Percentiles rank a stretch among this genome's conserved stretches.
Conservation (phyloP, 352 stramenopile genomes). For the Pythium oligandrum region DNA sequence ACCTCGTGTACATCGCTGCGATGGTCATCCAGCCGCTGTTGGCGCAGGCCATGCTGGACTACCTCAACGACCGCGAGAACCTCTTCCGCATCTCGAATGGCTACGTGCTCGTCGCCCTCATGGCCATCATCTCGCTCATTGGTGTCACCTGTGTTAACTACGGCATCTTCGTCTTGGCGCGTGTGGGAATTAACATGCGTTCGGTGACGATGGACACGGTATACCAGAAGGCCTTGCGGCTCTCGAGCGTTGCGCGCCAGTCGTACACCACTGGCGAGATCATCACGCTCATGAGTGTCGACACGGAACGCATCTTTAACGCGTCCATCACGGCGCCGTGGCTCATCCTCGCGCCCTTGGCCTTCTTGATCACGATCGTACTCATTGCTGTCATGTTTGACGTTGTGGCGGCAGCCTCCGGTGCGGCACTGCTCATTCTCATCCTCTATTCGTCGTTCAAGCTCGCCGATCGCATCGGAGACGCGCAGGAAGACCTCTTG, state of each 20-base stretch:
- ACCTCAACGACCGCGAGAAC: conserved; percentile 20
- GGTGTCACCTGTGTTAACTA: conserved; percentile 28
- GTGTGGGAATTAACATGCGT: conserved; percentile 31
- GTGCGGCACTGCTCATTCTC: conserved; percentile 5
- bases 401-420: conserved; percentile 7
- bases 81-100: conserved; percentile 24
- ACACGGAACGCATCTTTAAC: conserved; percentile 40
- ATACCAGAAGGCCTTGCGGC: conserved; percentile 29
- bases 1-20: conserved; percentile 22
- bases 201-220: conserved; percentile 33
- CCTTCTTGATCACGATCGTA: conserved; percentile 22
- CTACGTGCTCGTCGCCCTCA: conserved; percentile 26
- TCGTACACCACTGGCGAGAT: conserved; percentile 32
- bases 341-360: conserved; percentile 18
- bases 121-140: conserved; percentile 27
- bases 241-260: conserved; percentile 28
- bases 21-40: conserved; percentile 32
- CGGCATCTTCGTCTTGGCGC: conserved; percentile 22
- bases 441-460: conserved; percentile 2
- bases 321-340: too few relatives aligned
- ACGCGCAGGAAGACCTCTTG: conserved; percentile 2
- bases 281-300: conserved; percentile 35
- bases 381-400: conserved; percentile 28
- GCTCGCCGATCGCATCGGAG: not conserved
- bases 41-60: conserved; percentile 31